Evolutionary conservation across 768 basidiomycete species (phyloP).

Genomic region (Mycena epipterygia): DNA sequence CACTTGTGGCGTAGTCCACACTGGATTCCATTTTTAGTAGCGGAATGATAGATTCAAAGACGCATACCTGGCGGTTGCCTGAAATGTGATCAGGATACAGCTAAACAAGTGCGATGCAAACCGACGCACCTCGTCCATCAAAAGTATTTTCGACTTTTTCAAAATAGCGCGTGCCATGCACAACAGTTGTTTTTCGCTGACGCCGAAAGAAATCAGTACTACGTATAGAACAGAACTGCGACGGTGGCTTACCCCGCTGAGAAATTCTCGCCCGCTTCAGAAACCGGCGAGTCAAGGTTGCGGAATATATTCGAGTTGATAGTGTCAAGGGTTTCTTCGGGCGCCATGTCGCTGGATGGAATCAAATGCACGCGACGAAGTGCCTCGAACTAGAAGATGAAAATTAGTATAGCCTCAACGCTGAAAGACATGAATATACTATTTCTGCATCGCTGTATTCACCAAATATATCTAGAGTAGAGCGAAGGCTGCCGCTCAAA

Average conservation of each 20-base stretch:
- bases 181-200: conserved; percentile 80
- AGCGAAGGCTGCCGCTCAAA: conserved; percentile 84
- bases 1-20: conserved; percentile 67
- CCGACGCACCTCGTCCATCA: conserved; percentile 84
- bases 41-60: neutral
- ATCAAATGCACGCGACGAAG: conserved; percentile 87
- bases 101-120: neutral
- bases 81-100: conserved; percentile 3
- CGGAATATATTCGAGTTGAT: conserved; percentile 84
- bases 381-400: conserved; percentile 74
- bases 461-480: conserved; percentile 86
- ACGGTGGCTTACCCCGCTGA: conserved; percentile 73
- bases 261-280: conserved; percentile 92
- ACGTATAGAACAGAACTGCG: too few species aligned
- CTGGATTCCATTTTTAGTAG: neutral
- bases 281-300: conserved; percentile 78
- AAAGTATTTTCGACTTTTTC: conserved; percentile 78
- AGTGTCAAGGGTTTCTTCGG: conserved; percentile 58
- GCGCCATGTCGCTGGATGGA: conserved; percentile 61
- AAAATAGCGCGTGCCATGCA: conserved; percentile 92
- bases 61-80: conserved; percentile 77
- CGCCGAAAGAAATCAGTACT: neutral
- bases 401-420: neutral
- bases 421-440: conserved; percentile 48
- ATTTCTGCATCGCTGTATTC: conserved; percentile 90